phyloP scores from a whole-genome alignment of 306 rosid genomes.

The Bauhinia variegata region DNA sequence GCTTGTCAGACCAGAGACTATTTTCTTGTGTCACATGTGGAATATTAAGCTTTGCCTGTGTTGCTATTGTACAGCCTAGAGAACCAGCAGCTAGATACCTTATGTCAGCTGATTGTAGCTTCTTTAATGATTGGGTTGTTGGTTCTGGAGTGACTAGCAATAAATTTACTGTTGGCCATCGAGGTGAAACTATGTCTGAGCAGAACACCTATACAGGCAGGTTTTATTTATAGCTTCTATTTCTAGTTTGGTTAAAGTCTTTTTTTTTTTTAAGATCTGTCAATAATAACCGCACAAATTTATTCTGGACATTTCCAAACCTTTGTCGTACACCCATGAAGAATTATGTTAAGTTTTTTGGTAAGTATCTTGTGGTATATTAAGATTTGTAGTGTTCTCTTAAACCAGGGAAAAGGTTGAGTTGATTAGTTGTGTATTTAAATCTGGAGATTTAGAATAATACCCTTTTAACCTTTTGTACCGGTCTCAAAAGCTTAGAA shows the following conservation, averaged over 20 bases:
- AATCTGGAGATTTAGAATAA: slow-evolving; percentile 11
- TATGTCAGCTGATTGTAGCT: slow-evolving; percentile 89
- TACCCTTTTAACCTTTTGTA: slow-evolving; percentile 8
- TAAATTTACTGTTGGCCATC: slow-evolving; percentile 42
- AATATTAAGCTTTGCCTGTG: slow-evolving; percentile 88
- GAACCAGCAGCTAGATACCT: slow-evolving; percentile 87
- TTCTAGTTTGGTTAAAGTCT: slow-evolving; percentile 20
- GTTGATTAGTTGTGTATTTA: slow-evolving; percentile 20
- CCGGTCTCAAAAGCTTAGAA: slow-evolving; percentile 28
- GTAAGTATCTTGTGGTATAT: slow-evolving; percentile 8
- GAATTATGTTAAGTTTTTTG: slow-evolving; percentile 19
- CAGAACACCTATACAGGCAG: slow-evolving; percentile 55
- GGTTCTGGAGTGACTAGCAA: slow-evolving; percentile 64
- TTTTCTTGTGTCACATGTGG: slow-evolving; percentile 98
- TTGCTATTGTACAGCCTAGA: slow-evolving; percentile 87
- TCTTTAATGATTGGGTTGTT: slow-evolving; percentile 81
- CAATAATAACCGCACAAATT: slow-evolving; percentile 21
- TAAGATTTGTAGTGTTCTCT: slow-evolving; percentile 15
- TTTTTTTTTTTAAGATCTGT: slow-evolving; percentile 28
- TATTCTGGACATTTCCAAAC: slow-evolving; percentile 16
- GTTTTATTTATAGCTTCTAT: slow-evolving; percentile 35
- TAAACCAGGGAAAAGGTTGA: slow-evolving; percentile 1
- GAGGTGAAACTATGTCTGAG: slow-evolving; percentile 47
- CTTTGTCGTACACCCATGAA: slow-evolving; percentile 23
- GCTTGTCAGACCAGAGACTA: slow-evolving; percentile 81